Evolutionary conservation across 257 asterid genomes (phyloP).

Genomic region (Parsonsia alboflavescens): DNA sequence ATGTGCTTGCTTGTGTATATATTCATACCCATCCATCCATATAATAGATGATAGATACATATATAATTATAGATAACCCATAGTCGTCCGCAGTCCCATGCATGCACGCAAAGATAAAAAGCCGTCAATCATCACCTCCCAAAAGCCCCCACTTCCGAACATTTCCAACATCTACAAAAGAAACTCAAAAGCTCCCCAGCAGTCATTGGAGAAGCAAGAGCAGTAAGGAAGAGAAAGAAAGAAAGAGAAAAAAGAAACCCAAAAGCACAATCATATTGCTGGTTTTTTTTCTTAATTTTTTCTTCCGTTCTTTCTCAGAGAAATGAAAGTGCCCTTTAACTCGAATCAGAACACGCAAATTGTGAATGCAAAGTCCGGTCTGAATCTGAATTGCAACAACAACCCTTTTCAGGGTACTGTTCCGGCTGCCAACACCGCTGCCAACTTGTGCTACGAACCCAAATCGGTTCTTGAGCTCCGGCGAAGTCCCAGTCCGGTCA

Average conservation of each 20-base stretch:
- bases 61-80: background rate
- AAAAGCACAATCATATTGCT: background rate
- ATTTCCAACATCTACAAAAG: constrained; percentile 12
- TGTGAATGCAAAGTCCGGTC: constrained; percentile 27
- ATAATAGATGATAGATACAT: background rate
- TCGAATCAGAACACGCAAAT: constrained; percentile 29
- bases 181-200: constrained; percentile 9
- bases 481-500: constrained; percentile 54
- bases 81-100: background rate
- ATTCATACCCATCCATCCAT: too few relatives aligned
- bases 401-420: constrained; percentile 13
- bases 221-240: constrained; percentile 8
- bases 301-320: constrained; percentile 24
- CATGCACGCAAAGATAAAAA: constrained; percentile 38
- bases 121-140: constrained; percentile 42
- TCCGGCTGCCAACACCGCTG: constrained; percentile 4
- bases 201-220: constrained; percentile 5
- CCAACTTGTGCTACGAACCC: constrained; percentile 51
- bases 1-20: too few relatives aligned
- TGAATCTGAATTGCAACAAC: constrained; percentile 13
- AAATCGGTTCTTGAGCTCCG: constrained; percentile 80
- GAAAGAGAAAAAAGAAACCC: background rate
- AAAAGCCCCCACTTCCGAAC: constrained; percentile 30
- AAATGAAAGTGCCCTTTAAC: constrained; percentile 87
- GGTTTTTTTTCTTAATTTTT: constrained; percentile 4